Evolutionary conservation across 2,329 filamentous ascomycete species (phyloP).

Genomic region (Aspergillus awamori): DNA sequence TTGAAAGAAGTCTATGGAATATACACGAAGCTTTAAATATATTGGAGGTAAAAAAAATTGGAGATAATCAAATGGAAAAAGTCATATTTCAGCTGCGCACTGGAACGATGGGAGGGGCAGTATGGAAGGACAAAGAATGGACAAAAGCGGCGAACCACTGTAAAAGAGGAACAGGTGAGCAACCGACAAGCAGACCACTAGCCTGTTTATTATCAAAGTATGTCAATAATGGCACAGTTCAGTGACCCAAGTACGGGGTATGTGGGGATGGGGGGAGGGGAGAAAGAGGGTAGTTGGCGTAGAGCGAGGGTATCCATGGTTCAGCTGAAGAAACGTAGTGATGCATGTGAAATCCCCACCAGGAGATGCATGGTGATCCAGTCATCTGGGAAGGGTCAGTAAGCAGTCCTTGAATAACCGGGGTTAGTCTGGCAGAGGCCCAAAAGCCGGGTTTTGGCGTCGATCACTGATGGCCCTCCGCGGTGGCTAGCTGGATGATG

Average conservation of each 20-base stretch:
- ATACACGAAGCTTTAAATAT: no score
- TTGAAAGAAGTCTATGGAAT: background rate
- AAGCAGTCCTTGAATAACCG: background rate
- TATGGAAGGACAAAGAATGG: background rate
- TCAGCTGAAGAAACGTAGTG: conserved; percentile 2
- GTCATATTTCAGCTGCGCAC: background rate
- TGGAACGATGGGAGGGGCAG: background rate
- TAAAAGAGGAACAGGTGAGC: background rate
- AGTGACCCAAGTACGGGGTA: background rate
- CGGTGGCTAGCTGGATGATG: no score
- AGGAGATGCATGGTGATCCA: conserved; percentile 5
- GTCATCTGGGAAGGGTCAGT: conserved; percentile 3
- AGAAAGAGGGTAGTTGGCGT: background rate
- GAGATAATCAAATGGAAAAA: background rate
- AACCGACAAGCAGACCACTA: background rate
- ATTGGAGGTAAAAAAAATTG: background rate
- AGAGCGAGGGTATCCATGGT: conserved; percentile 2
- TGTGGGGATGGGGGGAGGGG: background rate
- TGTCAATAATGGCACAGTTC: background rate
- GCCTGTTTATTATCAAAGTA: background rate
- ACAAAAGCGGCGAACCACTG: background rate
- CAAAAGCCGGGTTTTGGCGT: background rate
- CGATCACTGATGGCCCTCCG: background rate
- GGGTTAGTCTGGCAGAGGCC: background rate
- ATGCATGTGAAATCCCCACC: conserved; percentile 16